Evolutionary conservation across 1,284 basidiomycete genomes (phyloP), one percentile per base, ranked within the genome.

Genomic region (Papiliotrema flavescens): DNA sequence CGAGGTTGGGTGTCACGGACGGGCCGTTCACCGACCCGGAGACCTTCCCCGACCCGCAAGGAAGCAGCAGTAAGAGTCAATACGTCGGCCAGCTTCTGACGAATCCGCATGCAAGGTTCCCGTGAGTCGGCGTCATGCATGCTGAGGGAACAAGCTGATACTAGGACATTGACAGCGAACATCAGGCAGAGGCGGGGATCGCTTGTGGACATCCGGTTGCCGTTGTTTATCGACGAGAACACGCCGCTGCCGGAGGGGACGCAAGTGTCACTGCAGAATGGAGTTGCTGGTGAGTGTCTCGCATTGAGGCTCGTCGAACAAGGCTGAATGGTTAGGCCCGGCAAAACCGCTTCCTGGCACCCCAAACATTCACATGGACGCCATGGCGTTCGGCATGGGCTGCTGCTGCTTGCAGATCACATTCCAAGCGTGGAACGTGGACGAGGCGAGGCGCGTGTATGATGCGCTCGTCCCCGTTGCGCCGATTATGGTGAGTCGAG

Each of bases 351-450:
- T 78, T 74, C 60, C 63, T 2, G 70, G 64, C 15, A 70, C 66
- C 4, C 73, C 73, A 6, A 93, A 98, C 76, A 93, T 99, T 64
- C 98, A 98, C 76, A 85, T 98, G 82, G 96, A 99, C 76, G 94
- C 96, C 1, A 98, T 98, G 96, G 95, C 94, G 23, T 99, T 99
- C 75, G 96, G 96, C 43, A 98, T 98, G 95, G 96, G 96, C 2
- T 98, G 95, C 69, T 96, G 91, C 70, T 98, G 96, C 76, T 80
- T 99, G 49, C 96, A 99, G 71, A 83, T 98, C 61, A 99, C 96
- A 3, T 97, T 98, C 79, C 96, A 99, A 75, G 89, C 93, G 0
- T 95, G 89, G 76, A 91, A 92, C 74, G 85, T 98, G 26, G 81
- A 83, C 41, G 93, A 98, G 74, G 95, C 96, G 5, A 82, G 92